These are phyloP conservation scores for Mortierella sp. DNA, from an alignment of 371 early-diverging fungal species.

Conservation along the genomic window DNA sequence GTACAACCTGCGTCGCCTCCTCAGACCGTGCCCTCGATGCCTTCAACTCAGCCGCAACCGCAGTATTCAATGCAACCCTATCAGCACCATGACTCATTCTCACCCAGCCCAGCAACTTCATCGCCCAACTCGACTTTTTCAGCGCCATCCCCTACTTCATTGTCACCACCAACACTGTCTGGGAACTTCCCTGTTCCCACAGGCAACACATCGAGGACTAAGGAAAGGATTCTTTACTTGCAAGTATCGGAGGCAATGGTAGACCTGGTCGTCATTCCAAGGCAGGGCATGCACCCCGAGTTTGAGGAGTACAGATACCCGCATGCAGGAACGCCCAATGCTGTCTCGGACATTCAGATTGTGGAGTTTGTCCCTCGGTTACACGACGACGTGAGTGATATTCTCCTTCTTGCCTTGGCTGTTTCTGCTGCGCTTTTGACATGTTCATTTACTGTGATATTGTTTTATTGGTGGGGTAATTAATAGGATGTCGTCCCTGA, in stretches of 20 bases:
- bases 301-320: constrained; percentile 74
- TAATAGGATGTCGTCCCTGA: constrained; percentile 39
- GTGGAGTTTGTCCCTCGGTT: constrained; percentile 67
- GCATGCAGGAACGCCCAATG: constrained; percentile 74
- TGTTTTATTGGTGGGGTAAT: neutral
- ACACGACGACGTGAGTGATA: constrained; percentile 42
- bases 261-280: constrained; percentile 66
- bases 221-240: constrained; percentile 71
- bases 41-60: neutral
- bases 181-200: constrained; percentile 20
- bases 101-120: constrained; percentile 7
- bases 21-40: constrained; percentile 11
- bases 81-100: neutral
- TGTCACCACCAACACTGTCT: constrained; percentile 11
- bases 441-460: neutral
- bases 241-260: constrained; percentile 76
- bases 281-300: constrained; percentile 62
- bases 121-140: constrained; percentile 6
- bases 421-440: neutral
- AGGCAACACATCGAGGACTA: constrained; percentile 8
- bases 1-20: neutral
- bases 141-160: constrained; percentile 9
- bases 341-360: constrained; percentile 68
- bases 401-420: neutral
- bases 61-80: constrained; percentile 1